Evolutionary conservation across 75 land plant species (phyloP), one percentile per base, ranked within the genome.

Genomic region (Gnetum montanum): DNA sequence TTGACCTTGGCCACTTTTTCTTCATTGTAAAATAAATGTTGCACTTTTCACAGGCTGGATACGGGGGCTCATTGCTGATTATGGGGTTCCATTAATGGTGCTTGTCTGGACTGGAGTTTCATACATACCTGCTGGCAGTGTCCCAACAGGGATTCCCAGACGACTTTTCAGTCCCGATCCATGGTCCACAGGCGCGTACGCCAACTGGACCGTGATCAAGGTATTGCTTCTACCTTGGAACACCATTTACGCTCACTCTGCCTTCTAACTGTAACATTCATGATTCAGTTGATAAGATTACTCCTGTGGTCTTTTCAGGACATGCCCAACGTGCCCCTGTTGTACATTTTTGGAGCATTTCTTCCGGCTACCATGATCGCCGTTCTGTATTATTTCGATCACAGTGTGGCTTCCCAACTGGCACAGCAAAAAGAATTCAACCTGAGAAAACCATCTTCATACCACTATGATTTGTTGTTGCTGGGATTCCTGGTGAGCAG

Each of bases 381-480:
- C 11, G 85, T 88, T 34, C 81, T 87, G 6, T 87, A 87, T 64
- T 87, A 80, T 60, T 87, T 87, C 35, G 92, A 87, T 48, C 95
- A 89, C 70, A 85, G 86, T 46, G 95, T 86, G 4, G 91, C 95
- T 36, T 83, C 95, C 46, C 95, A 86, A 67, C 76, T 89, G 59
- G 83, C 95, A 31, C 86, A 89, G 58, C 95, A 85, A 59, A 63
- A 86, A 37, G 95, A 89, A 49, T 89, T 89, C 73, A 89, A 89
- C 69, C 46, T 89, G 58, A 67, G 79, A 27, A 89, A 86, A 58
- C 95, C 91, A 34, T 59, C 86, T 41, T 76, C 95, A 4, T 89
- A 67, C 36, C 95, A 89, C 58, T 89, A 86, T 58, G 95, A 89
- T 44, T 58, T 89, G 23, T 81, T 89, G 58, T 69, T 89, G 28